Evolutionary conservation across 345 rosid species (phyloP), one percentile per base, ranked within the genome.

Genomic region (Moricandia moricandioides): DNA sequence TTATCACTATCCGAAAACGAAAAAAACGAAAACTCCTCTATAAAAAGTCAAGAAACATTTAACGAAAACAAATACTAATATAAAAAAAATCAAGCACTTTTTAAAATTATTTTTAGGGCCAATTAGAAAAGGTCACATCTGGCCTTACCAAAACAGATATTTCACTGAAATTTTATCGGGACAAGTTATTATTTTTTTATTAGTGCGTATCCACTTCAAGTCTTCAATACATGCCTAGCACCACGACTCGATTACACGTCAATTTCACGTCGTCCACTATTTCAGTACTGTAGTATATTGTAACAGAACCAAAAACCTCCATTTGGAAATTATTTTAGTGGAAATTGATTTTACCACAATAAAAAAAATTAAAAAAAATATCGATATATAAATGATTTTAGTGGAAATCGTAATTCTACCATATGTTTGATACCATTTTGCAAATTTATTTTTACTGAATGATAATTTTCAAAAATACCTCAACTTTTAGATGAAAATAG

Each of bases 81-180:
- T 17, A 39, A 6, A 12, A 64, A 35, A 12, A 14, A 16, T 45
- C 21, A 47, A 49, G 3, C 37, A 59, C 17, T 3, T 47, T 47
- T n/a, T 1, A 47, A 30, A 29, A n/a, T n/a, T 16, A 24, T 26
- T 2, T 3, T 11, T 65, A 75, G 56, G 52, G 74, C 3, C 74
- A 61, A 60, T 4, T 51, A 68, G 79, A 68, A 59, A 61, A 16
- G 17, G 79, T 75, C 79, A 75, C 64, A 75, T 60, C 57, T 75
- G 54, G 64, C 35, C 55, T 68, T 37, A 13, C 69, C 35, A 3
- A 26, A 51, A 45, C 34, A 61, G 63, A 75, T 73, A 69, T 54
- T 69, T 69, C 79, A 14, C 29, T 61, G 63, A 75, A 75, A 51
- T 60, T 49, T 67, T 34, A 67, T 24, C 40, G 78, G 73, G 62